These are phyloP conservation scores for Pseudonectria foliicola DNA, from an alignment of 2,329 filamentous ascomycete species.

Conservation along the genomic window DNA sequence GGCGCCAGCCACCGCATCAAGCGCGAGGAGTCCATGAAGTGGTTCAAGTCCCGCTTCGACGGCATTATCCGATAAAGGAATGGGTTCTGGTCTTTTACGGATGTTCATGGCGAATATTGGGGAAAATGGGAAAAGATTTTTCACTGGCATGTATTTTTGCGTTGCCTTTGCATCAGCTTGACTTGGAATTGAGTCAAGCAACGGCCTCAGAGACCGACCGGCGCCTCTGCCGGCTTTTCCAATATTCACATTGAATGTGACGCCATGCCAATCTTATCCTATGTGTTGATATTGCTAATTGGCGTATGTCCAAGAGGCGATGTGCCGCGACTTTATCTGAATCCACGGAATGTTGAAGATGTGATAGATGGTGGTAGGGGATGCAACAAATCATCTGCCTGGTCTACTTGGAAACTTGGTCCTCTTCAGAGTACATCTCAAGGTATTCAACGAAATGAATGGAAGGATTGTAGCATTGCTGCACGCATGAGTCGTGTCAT, in stretches of 20 bases:
- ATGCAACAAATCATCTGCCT: no score
- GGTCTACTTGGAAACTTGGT: no score
- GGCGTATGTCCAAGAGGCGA: constrained; percentile 9
- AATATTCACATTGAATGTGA: constrained; percentile 33
- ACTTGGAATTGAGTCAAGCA: constrained; percentile 52
- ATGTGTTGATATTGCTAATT: constrained; percentile 14
- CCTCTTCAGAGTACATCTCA: no score
- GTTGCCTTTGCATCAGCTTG: constrained; percentile 44
- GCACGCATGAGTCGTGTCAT: no score
- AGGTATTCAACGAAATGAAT: no score
- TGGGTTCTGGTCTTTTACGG: constrained; percentile 27
- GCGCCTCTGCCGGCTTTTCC: constrained; percentile 57
- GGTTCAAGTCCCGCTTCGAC: constrained; percentile 88
- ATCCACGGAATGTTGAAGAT: no score
- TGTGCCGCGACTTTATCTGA: no score
- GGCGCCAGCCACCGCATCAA: constrained; percentile 88
- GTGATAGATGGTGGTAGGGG: no score
- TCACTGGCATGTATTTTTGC: constrained; percentile 34
- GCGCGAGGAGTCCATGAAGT: constrained; percentile 93
- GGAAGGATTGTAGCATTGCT: no score
- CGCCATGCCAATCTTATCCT: constrained; percentile 21
- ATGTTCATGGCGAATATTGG: constrained; percentile 35
- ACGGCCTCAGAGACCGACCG: constrained; percentile 70
- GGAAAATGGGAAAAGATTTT: constrained; percentile 22
- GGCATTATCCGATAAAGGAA: constrained; percentile 91